These are phyloP conservation scores for Fusarium sp. DNA, from an alignment of 2,329 filamentous ascomycete genomes.

Conservation along the genomic window DNA sequence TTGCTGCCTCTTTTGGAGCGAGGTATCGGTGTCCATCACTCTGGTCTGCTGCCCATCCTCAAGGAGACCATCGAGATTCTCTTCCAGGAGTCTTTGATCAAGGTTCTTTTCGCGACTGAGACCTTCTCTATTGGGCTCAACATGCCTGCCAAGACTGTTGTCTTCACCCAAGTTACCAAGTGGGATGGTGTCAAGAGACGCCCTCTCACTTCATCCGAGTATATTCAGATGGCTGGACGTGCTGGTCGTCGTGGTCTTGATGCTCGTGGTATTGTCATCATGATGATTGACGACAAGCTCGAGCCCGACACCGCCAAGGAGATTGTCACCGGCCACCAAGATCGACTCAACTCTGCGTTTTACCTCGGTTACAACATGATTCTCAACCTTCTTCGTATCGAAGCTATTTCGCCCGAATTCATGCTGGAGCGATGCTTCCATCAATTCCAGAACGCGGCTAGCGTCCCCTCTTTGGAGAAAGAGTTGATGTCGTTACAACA, in stretches of 20 bases:
- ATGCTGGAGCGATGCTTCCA: constrained; percentile 99
- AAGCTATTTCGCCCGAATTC: constrained; percentile 97
- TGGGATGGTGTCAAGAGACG: constrained; percentile 85
- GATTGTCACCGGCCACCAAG: constrained; percentile 95
- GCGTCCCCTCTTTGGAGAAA: constrained; percentile 83
- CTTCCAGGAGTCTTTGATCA: constrained; percentile 97
- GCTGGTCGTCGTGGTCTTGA: constrained; percentile 97
- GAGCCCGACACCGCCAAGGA: constrained; percentile 93
- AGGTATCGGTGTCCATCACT: constrained; percentile 97
- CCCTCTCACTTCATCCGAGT: constrained; percentile 93
- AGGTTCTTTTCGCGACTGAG: constrained; percentile 96
- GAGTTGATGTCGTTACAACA: constrained; percentile 82
- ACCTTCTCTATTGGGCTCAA: constrained; percentile 99
- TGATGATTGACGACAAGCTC: constrained; percentile 98
- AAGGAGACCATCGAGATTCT: constrained; percentile 99
- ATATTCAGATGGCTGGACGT: constrained; percentile 98
- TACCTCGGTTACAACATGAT: constrained; percentile 99
- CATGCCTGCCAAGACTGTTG: constrained; percentile 98
- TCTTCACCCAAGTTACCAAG: constrained; percentile 97
- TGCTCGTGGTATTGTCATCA: constrained; percentile 97
- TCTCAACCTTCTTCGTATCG: constrained; percentile 93
- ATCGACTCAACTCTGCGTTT: constrained; percentile 97
- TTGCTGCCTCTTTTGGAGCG: constrained; percentile 87
- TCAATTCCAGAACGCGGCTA: constrained; percentile 96
- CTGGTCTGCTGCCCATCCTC: constrained; percentile 90